These are phyloP conservation scores for Firmiana major DNA, from an alignment of 345 rosid species.

Conservation along the genomic window DNA sequence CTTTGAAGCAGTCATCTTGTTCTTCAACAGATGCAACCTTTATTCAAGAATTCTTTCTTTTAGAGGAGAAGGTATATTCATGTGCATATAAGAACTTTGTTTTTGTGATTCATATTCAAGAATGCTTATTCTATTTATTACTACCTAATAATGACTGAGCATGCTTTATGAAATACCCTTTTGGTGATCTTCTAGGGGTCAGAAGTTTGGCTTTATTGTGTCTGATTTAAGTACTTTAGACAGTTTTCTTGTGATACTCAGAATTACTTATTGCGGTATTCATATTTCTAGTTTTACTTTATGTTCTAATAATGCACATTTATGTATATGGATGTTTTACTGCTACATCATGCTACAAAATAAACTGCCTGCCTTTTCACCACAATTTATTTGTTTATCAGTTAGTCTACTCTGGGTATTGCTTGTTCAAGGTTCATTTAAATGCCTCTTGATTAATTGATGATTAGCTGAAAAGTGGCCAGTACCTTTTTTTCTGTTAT, in stretches of 20 bases:
- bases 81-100: neutral
- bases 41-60: conserved; percentile 62
- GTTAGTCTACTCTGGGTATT: neutral
- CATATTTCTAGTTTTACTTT: neutral
- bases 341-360: neutral
- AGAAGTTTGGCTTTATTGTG: neutral
- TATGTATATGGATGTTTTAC: neutral
- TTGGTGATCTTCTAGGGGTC: neutral
- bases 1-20: conserved; percentile 85
- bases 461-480: neutral
- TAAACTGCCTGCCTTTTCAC: neutral
- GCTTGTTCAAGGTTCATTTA: neutral
- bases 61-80: conserved; percentile 70
- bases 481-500: neutral
- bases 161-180: neutral
- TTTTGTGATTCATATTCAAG: conserved; percentile 1
- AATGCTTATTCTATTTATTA: neutral
- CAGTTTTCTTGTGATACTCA: neutral
- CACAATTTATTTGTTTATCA: neutral
- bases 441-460: neutral
- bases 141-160: neutral
- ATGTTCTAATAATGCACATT: neutral
- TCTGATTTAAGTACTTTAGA: neutral
- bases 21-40: conserved; percentile 78
- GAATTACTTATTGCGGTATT: neutral